Base-by-base conservation (phyloP, 306 rosid species). In the Vicia sativa region DNA sequence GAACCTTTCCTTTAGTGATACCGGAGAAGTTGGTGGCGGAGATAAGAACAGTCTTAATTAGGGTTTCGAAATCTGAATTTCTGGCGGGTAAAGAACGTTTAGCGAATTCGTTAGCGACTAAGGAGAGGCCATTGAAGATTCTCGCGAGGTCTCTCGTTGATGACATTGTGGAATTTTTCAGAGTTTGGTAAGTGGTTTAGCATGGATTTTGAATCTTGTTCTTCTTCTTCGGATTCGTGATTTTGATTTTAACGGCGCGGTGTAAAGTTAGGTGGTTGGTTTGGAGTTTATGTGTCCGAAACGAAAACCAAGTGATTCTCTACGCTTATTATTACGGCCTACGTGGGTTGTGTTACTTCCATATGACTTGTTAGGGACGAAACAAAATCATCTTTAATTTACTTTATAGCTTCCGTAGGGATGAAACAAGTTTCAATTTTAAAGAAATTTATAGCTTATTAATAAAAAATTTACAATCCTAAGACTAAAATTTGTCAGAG, bases 11-110 rank as follows among this genome's bases (percentile, higher is more conserved):
- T 63, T 78, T 81, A 49, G 97, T 92, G 74, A 89, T 77, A 64
- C 96, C 96, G 69, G 91, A 68, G 56, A 92, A 72, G 71, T 89
- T 88, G 43, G 98, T 87, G 81, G 85, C 87, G 23, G 88, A 83
- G 43, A 90, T 58, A 25, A 93, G 55, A 21, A 82, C 80, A 23
- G 72, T 83, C 69, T 85, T 90, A 14, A 82, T 56, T 37, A 87
- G 80, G 79, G 84, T 72, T 77, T 80, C 52, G 26, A 89, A 66
- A 37, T 89, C 78, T 0, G 67, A 70, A 25, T 54, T 73, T 61
- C 34, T 70, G 69, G 82, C 77, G 50, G 83, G 62, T 14, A 76
- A 79, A 25, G 93, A 81, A 62, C 79, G 87, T 7, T 75, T 79
- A 1, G 76, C 74, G 31, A 88, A 64, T 71, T 93, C 96, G 68